These are phyloP conservation scores for Trematosphaeria pertusa DNA, from an alignment of 2,329 filamentous ascomycete species.

Conservation along the genomic window DNA sequence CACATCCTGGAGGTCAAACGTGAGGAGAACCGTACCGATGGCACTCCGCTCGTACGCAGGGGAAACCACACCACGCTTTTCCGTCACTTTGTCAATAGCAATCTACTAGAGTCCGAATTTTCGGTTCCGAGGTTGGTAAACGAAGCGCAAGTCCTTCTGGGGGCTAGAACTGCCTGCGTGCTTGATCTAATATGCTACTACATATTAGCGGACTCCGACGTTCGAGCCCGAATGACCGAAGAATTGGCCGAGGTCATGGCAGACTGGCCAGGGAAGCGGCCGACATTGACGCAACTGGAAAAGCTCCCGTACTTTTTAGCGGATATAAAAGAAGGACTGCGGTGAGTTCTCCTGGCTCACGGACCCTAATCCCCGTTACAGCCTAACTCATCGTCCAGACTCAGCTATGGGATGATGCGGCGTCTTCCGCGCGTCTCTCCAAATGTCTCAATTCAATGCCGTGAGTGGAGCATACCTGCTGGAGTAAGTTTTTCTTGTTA, in stretches of 20 bases:
- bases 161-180: constrained; percentile 11
- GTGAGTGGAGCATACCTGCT: constrained; percentile 16
- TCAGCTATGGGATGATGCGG: constrained; percentile 31
- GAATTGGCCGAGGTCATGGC: constrained; percentile 12
- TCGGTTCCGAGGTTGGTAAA: constrained; percentile 22
- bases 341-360: constrained; percentile 8
- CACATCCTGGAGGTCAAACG: neutral
- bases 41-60: neutral
- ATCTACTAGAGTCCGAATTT: constrained; percentile 21
- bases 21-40: neutral
- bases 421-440: constrained; percentile 25
- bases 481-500: constrained; percentile 15
- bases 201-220: constrained; percentile 5
- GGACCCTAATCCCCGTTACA: neutral
- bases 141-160: constrained; percentile 32
- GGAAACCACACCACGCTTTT: constrained; percentile 30
- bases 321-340: constrained; percentile 22
- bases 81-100: constrained; percentile 34
- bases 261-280: constrained; percentile 5
- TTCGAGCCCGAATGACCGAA: constrained; percentile 4
- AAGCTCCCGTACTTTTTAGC: constrained; percentile 15
- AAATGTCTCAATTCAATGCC: constrained; percentile 9
- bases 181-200: constrained; percentile 13
- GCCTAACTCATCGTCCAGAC: constrained; percentile 1
- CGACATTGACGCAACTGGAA: constrained; percentile 17